Evolutionary conservation across 495 filamentous ascomycete genomes (phyloP).

Genomic region (Penicillium simplicissimum): DNA sequence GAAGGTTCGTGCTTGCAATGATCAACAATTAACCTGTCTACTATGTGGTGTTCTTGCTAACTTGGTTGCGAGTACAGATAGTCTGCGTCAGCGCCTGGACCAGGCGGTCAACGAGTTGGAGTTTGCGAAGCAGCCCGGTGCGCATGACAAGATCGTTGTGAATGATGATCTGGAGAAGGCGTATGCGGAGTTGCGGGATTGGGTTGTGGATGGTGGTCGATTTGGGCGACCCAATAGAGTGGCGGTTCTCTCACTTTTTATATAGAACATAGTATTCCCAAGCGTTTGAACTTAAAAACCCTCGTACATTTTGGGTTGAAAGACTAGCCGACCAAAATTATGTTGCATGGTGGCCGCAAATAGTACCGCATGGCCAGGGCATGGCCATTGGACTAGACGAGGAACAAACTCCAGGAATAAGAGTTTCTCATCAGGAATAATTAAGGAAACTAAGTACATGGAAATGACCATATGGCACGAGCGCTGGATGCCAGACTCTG

Average conservation of each 20-base stretch:
- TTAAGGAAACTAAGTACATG: slow-evolving; percentile 49
- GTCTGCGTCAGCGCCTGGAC: slow-evolving; percentile 67
- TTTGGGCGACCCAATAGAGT: slow-evolving; percentile 37
- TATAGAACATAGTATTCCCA: background rate
- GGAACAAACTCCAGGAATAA: slow-evolving; percentile 14
- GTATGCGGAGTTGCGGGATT: slow-evolving; percentile 75
- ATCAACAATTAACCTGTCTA: background rate
- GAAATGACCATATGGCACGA: slow-evolving; percentile 33
- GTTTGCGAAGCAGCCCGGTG: slow-evolving; percentile 69
- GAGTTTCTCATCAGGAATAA: slow-evolving; percentile 34
- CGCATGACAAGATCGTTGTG: slow-evolving; percentile 82
- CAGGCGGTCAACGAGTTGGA: slow-evolving; percentile 84
- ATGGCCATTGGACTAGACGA: background rate
- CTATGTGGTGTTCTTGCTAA: background rate
- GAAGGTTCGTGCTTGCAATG: slow-evolving; percentile 50
- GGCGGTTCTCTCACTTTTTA: slow-evolving; percentile 1
- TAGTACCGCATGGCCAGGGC: background rate
- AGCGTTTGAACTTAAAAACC: slow-evolving; percentile 4
- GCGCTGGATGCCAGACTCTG: slow-evolving; percentile 37
- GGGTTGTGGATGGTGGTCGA: slow-evolving; percentile 51
- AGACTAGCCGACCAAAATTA: background rate
- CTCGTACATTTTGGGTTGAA: background rate
- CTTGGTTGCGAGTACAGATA: slow-evolving; percentile 16
- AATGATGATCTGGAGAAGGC: slow-evolving; percentile 88
- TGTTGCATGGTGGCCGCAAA: background rate